phyloP scores from a whole-genome alignment of 2,329 filamentous ascomycete species.

The Ilyonectria destructans region DNA sequence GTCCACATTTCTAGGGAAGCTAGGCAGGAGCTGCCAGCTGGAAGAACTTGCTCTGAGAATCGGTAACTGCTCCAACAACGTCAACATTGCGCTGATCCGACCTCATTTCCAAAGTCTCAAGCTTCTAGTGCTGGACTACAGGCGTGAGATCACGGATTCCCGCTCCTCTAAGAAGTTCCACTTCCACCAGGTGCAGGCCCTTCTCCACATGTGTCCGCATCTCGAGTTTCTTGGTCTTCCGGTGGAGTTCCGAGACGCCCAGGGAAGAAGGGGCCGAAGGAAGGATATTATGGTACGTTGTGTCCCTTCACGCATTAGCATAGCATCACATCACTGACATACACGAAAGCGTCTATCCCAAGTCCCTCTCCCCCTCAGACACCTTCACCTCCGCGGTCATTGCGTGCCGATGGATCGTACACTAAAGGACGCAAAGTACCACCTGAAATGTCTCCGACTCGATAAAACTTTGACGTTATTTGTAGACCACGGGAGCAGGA shows the following conservation, averaged over 20 bases:
- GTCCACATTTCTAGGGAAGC: conserved; percentile 1
- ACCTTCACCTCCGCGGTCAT: not conserved
- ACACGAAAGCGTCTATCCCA: not conserved
- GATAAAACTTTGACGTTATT: not conserved
- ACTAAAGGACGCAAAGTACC: conserved; percentile 1
- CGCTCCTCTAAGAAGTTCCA: not conserved
- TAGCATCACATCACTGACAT: conserved; percentile 1
- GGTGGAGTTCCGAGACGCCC: not conserved
- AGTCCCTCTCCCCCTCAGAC: not conserved
- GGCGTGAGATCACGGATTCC: not conserved
- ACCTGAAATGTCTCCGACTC: not conserved
- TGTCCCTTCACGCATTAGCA: not conserved
- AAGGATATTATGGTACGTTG: not conserved
- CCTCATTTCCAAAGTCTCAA: not conserved
- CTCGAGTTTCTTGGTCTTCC: not conserved
- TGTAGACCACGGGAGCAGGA: not conserved
- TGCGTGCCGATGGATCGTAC: not conserved
- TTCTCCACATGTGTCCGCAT: not conserved
- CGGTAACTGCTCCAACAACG: not conserved
- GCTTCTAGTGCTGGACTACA: conserved; percentile 2
- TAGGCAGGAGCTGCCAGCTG: not conserved
- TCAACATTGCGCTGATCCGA: conserved; percentile 2
- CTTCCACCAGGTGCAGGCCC: not conserved
- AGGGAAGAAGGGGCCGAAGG: not conserved
- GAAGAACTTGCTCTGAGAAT: not conserved